phyloP scores from a whole-genome alignment of 805 yeast species.

The Clavispora phyllophila region DNA sequence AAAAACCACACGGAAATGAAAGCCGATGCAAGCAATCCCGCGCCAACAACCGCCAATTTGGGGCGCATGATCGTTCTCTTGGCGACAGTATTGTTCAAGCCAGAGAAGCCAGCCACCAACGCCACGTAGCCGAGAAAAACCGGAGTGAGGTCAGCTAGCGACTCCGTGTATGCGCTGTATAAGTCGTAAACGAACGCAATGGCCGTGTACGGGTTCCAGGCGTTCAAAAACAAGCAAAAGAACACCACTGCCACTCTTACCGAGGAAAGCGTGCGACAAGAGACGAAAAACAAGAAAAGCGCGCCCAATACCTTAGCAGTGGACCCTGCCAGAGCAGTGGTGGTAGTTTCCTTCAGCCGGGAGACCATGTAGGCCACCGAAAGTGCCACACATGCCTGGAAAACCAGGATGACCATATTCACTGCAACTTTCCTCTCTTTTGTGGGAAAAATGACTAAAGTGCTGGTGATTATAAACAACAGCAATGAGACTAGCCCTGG shows the following conservation, averaged over 20 bases:
- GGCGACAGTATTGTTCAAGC: constrained; percentile 3
- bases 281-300: constrained; percentile 17
- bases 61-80: neutral
- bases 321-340: constrained; percentile 3
- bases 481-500: constrained; percentile 33
- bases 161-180: constrained; percentile 4
- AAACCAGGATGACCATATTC: constrained; percentile 13
- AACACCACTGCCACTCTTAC: constrained; percentile 22
- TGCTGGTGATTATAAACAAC: constrained; percentile 22
- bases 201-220: constrained; percentile 28
- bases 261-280: constrained; percentile 21
- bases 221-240: constrained; percentile 27
- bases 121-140: constrained; percentile 17
- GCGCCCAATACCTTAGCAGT: constrained; percentile 11
- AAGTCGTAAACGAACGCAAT: constrained; percentile 23
- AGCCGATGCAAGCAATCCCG: neutral
- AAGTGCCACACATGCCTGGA: constrained; percentile 20
- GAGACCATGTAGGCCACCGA: constrained; percentile 13
- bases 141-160: neutral
- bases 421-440: constrained; percentile 2
- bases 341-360: neutral
- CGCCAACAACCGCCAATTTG: neutral
- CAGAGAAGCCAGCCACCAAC: constrained; percentile 14
- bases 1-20: constrained; percentile 1
- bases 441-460: constrained; percentile 11